Base-by-base conservation (phyloP, 148 eudicot genomes). In the Beta vulgaris region DNA sequence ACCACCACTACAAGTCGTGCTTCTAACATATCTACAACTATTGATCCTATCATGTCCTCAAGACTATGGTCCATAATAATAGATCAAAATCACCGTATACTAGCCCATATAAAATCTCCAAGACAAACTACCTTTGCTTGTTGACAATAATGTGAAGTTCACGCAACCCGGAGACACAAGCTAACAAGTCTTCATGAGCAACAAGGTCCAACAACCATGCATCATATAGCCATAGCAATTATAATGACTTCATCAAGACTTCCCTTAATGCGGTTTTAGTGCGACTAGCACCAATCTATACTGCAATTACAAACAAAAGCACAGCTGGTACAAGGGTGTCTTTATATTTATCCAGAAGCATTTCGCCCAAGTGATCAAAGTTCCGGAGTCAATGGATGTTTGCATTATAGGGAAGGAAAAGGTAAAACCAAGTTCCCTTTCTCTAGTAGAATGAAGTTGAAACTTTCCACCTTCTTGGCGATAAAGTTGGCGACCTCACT, bases 391-490 rank as follows among this genome's bases (percentile, higher is more conserved):
- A 21, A 89, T 91, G 39, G 97, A 89, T 71, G 85, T 83, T 71
- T 91, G 93, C 93, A 84, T 85, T 77, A 89, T 93, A 25, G 93
- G 97, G 72, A 89, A 89, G 3, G 93, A 89, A 82, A 91, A 91
- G 67, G 93, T 91, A 72, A 91, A 91, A 25, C 93, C 97, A 4
- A 89, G 74, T 78, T 91, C 97, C 80, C 97, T 85, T 82, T 86
- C 84, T 37, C 84, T 83, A 18, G 82, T 86, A 39, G 84, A 68
- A 57, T 83, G 74, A 70, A 86, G 89, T 21, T 84, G 68, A 68
- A 83, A 89, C 36, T 60, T 77, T 21, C 77, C 51, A 28, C 83
- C 90, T 84, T 91, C 93, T 73, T 85, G 78, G 77, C 77, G 53
- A 91, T 87, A 77, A 91, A 89, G 40, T 84, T 83, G 34, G 89